These are phyloP conservation scores for Pseudoneurospora amorphoporcata DNA, from an alignment of 495 filamentous ascomycete species.

Conservation along the genomic window DNA sequence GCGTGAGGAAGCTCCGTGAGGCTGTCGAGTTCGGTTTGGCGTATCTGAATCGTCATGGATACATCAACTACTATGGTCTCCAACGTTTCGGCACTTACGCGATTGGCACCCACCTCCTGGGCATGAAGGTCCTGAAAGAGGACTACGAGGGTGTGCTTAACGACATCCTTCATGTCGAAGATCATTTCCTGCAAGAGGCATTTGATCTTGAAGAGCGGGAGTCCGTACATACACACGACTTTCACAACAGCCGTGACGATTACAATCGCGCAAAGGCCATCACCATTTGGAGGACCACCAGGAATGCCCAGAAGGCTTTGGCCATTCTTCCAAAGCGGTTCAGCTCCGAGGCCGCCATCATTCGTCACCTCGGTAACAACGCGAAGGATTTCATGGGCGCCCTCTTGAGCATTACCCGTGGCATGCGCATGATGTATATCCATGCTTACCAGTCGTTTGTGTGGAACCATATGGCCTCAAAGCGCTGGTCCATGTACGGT, in stretches of 20 bases:
- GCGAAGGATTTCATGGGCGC: conserved; percentile 65
- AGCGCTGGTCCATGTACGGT: conserved; percentile 66
- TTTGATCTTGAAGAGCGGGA: conserved; percentile 1
- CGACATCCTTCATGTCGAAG: conserved; percentile 52
- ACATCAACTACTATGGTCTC: conserved; percentile 93
- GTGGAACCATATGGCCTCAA: conserved; percentile 77
- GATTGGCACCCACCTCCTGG: conserved; percentile 70
- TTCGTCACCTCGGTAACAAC: conserved; percentile 51
- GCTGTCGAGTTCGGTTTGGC: conserved; percentile 33
- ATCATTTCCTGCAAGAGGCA: conserved; percentile 15
- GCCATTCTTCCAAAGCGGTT: conserved; percentile 69
- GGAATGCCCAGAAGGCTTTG: conserved; percentile 46
- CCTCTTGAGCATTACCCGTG: conserved; percentile 61
- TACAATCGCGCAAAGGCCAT: conserved; percentile 65
- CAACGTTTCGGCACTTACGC: conserved; percentile 86
- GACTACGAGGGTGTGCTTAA: conserved; percentile 72
- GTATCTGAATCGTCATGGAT: conserved; percentile 57
- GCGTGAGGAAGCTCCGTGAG: conserved; percentile 24
- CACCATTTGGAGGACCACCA: conserved; percentile 52
- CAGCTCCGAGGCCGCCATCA: conserved; percentile 64
- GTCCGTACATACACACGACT: neutral
- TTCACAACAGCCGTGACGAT: conserved; percentile 48
- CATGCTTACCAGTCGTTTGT: conserved; percentile 92
- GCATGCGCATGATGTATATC: conserved; percentile 83
- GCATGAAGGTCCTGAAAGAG: conserved; percentile 69